Evolutionary conservation across 192 early-diverging fungal species (phyloP).

Genomic region (Pilaira anomala): DNA sequence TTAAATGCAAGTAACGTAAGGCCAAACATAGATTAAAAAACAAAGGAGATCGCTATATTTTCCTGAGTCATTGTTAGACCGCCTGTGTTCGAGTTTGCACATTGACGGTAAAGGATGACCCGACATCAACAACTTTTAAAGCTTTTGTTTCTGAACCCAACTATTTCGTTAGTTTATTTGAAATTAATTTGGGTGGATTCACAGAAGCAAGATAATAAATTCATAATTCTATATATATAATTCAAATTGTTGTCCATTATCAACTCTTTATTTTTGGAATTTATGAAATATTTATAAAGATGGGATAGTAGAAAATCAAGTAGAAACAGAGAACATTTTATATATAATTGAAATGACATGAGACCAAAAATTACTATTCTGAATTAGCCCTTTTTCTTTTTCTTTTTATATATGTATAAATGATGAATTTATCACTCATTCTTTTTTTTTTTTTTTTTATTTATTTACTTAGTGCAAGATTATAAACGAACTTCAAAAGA

Average conservation of each 20-base stretch:
- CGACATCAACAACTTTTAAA: slow-evolving; percentile 7
- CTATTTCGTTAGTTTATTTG: background rate
- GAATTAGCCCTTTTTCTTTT: too few species aligned
- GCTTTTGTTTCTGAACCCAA: slow-evolving; percentile 29
- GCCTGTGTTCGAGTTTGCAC: slow-evolving; percentile 3
- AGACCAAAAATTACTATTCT: background rate
- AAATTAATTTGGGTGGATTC: slow-evolving; percentile 22
- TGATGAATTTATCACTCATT: too few species aligned
- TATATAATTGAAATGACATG: background rate
- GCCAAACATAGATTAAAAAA: slow-evolving; percentile 41
- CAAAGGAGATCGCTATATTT: background rate
- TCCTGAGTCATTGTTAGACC: slow-evolving; percentile 22
- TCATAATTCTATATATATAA: too few species aligned
- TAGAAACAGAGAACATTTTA: background rate
- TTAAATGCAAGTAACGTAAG: slow-evolving; percentile 32
- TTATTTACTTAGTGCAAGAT: slow-evolving; percentile 35
- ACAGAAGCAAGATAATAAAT: slow-evolving; percentile 24
- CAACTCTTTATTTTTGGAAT: background rate
- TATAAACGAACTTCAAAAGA: slow-evolving; percentile 21
- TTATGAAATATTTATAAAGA: background rate
- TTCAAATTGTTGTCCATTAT: background rate
- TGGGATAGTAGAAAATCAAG: background rate
- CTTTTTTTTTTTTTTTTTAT: too few species aligned
- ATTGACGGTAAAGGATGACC: slow-evolving; percentile 34
- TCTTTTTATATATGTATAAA: too few species aligned